Conservation (phyloP, 73 alveolate species). For the Breviolum minutum region DNA sequence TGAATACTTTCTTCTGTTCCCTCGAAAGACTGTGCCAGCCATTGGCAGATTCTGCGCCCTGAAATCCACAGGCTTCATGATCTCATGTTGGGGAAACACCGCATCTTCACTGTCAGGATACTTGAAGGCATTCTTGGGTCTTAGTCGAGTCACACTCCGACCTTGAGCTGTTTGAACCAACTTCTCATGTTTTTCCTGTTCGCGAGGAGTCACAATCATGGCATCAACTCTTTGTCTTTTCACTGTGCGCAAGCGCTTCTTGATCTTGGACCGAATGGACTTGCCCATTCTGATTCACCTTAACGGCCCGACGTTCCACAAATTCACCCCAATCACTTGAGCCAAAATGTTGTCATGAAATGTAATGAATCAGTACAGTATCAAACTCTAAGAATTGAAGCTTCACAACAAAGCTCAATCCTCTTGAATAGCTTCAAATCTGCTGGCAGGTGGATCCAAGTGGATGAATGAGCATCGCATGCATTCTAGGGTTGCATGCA, state of each 20-base stretch:
- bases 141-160: constrained; percentile 28
- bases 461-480: no score
- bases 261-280: constrained; percentile 95
- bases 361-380: neutral
- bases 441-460: no score
- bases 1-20: constrained; percentile 66
- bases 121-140: constrained; percentile 94
- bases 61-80: constrained; percentile 90
- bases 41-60: constrained; percentile 91
- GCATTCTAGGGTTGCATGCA: no score
- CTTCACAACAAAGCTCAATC: neutral
- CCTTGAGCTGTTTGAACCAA: constrained; percentile 32
- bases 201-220: constrained; percentile 80
- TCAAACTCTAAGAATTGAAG: neutral
- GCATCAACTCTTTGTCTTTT: constrained; percentile 66
- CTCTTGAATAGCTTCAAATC: neutral
- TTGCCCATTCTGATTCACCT: constrained; percentile 47
- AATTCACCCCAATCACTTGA: neutral
- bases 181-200: constrained; percentile 66
- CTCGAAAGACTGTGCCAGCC: constrained; percentile 94
- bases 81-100: constrained; percentile 94
- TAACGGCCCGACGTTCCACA: neutral
- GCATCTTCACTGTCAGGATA: constrained; percentile 90
- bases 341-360: neutral
- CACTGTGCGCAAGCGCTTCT: constrained; percentile 93